Conservation (phyloP, 1,284 basidiomycete genomes). For the Hemileia vastatrix region DNA sequence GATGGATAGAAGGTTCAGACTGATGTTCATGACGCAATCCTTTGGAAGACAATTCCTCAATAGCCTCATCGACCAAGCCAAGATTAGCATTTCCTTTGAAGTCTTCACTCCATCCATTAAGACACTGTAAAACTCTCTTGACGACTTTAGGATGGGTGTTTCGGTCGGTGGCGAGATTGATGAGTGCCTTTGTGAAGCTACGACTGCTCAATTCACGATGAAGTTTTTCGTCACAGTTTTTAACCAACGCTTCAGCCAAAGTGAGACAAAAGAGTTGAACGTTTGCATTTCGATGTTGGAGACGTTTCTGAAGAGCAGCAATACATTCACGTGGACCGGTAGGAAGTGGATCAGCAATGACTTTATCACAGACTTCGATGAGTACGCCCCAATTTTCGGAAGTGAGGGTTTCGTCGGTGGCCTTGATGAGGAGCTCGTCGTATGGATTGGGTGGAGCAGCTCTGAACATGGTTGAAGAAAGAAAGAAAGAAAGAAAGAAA, state of each 20-base stretch:
- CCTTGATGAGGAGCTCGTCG: constrained; percentile 86
- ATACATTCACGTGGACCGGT: constrained; percentile 41
- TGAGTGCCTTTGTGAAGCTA: constrained; percentile 79
- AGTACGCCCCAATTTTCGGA: constrained; percentile 94
- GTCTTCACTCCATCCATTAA: constrained; percentile 76
- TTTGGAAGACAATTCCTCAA: constrained; percentile 69
- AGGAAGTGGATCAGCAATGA: constrained; percentile 54
- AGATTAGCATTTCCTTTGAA: constrained; percentile 60
- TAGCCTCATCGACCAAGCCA: constrained; percentile 84
- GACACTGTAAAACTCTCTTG: constrained; percentile 60
- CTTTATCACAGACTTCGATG: constrained; percentile 91
- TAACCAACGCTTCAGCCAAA: constrained; percentile 72
- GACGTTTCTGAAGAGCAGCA: constrained; percentile 73
- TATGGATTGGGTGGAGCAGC: constrained; percentile 59
- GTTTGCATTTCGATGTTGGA: constrained; percentile 87
- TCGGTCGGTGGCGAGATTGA: constrained; percentile 75
- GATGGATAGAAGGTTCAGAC: not conserved
- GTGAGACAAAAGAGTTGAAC: constrained; percentile 89
- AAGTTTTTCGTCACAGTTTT: constrained; percentile 71
- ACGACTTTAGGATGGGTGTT: constrained; percentile 82
- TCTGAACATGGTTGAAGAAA: constrained; percentile 47
- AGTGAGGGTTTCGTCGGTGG: constrained; percentile 88
- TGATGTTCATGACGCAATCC: constrained; percentile 45
- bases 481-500: too few species aligned
- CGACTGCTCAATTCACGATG: constrained; percentile 80